Evolutionary conservation across 208 protist species (phyloP).

Genomic region (Acanthamoeba culbertsoni): DNA sequence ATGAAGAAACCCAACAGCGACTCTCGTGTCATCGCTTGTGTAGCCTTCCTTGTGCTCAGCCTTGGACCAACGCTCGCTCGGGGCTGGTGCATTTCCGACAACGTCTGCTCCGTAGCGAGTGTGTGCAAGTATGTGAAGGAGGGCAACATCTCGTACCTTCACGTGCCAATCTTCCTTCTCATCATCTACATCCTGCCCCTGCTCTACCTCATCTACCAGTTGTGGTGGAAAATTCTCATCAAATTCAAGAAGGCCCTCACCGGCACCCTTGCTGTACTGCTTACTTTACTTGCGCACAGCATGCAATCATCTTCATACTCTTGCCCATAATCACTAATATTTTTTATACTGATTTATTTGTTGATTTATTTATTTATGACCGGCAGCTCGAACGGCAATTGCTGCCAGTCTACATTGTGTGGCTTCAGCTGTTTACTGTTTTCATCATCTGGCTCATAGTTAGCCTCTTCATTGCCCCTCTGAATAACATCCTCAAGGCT

Average conservation of each 20-base stretch:
- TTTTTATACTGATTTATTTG: too few relatives aligned
- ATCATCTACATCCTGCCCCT: not conserved
- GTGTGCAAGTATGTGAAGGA: not conserved
- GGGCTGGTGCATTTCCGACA: not conserved
- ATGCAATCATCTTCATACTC: too few relatives aligned
- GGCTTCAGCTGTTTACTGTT: not conserved
- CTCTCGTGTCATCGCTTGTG: too few relatives aligned
- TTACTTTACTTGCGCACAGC: not conserved
- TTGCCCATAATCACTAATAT: too few relatives aligned
- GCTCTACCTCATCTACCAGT: constrained; percentile 1
- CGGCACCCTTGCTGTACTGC: not conserved
- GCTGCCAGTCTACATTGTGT: not conserved
- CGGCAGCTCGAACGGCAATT: not conserved
- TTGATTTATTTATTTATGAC: not conserved
- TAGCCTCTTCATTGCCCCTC: not conserved
- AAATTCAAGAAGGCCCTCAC: constrained; percentile 22
- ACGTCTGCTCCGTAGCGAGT: not conserved
- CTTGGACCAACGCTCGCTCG: not conserved
- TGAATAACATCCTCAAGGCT: not conserved
- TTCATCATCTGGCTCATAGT: not conserved
- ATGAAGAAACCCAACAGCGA: too few relatives aligned
- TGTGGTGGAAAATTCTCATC: not conserved
- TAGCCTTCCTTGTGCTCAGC: too few relatives aligned
- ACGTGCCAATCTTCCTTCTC: constrained; percentile 17
- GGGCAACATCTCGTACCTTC: not conserved